Percentiles rank a stretch among this genome's conserved stretches.
These are phyloP conservation scores for Oryza glumipatula DNA, from an alignment of 176 grass and related monocot genomes.

Conservation along the genomic window DNA sequence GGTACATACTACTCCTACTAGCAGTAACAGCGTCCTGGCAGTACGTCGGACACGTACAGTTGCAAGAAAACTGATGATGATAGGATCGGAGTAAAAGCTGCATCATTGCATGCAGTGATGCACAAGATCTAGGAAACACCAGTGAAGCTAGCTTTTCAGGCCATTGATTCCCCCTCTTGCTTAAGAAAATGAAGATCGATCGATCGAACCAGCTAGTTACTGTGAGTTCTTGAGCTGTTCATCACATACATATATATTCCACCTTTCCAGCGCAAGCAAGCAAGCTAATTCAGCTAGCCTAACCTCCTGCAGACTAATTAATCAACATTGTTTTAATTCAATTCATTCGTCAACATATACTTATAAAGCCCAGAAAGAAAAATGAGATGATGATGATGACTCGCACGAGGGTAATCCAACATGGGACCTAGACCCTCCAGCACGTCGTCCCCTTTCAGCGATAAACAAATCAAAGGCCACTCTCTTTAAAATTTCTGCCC, in stretches of 20 bases:
- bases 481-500: background rate
- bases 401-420: background rate
- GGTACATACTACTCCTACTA: no score
- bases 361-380: background rate
- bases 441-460: background rate
- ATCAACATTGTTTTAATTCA: no score
- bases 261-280: background rate
- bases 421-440: background rate
- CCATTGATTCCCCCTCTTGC: background rate
- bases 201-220: background rate
- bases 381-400: background rate
- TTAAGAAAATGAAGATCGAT: background rate
- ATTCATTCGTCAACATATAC: background rate
- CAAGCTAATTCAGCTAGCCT: background rate
- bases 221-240: background rate
- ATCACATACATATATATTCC: background rate
- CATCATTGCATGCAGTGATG: no score
- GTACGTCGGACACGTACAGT: no score
- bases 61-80: no score
- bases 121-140: no score
- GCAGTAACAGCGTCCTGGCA: no score
- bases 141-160: no score
- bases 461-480: background rate
- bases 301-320: background rate
- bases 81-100: no score